Evolutionary conservation across 192 early-diverging fungal genomes (phyloP), one percentile per base, ranked within the genome.

Genomic region (Linderina pennispora): DNA sequence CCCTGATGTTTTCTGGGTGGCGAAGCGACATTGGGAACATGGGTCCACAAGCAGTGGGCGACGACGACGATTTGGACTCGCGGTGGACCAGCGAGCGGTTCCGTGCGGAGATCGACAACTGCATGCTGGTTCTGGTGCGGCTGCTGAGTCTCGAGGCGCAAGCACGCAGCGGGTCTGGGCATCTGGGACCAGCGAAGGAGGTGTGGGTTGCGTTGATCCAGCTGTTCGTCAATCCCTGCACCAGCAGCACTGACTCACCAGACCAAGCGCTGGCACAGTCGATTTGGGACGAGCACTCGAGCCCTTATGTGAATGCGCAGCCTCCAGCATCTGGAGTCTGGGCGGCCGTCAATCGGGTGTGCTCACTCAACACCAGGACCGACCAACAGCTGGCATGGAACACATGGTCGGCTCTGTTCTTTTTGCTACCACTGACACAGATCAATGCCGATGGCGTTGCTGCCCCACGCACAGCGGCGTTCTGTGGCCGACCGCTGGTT

Each of bases 381-480:
- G 24, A 43, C 3, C 18, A 16, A 8, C 16, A 28, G 39, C 43
- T 26, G 1, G 36, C 40, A 2, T 36, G 20, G 21, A 36, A 33
- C 2, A 40, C 55, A n/a, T 72, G 68, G 68, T 45, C 62, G 4
- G 53, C 62, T 3, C 11, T 65, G 5, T 46, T 36, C 10, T 41
- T 40, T 4, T 42, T 72, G 11, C 13, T 55, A 35, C 48, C 40
- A 22, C 48, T 64, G 24, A 21, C 68, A 0, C 62, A 60, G 35
- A 22, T 72, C 49, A 72, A 64, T 21, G 37, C 45, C 3, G 68
- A 72, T 19, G 68, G 68, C 9, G 49, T 72, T 9, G 62, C 68
- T 7, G 68, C 57, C 0, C 68, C 68, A 20, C 52, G 46, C 8
- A 21, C 47, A 19, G 36, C 43, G 8, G 19, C 24, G 15, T 40